phyloP scores from a whole-genome alignment of 805 yeast genomes.

The Pichia kluyveri region DNA sequence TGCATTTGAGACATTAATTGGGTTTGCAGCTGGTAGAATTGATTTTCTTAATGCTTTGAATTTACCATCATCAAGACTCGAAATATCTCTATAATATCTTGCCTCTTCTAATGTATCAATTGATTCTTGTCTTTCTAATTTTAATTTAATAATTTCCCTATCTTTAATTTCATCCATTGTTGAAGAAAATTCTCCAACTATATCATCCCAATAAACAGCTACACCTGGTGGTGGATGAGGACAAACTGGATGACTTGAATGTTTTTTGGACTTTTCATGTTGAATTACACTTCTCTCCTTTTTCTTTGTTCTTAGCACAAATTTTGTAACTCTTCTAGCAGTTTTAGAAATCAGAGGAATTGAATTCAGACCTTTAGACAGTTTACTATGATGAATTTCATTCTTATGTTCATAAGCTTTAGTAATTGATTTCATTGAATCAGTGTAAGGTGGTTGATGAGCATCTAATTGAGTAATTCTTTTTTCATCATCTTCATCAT shows the following conservation, averaged over 20 bases:
- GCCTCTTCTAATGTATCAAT: slow-evolving; percentile 60
- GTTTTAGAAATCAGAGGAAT: background rate
- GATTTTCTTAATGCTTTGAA: slow-evolving; percentile 62
- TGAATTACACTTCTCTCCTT: background rate
- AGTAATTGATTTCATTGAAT: background rate
- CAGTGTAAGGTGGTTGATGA: no score
- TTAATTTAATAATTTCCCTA: slow-evolving; percentile 29
- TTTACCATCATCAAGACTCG: slow-evolving; percentile 58
- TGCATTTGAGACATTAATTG: slow-evolving; percentile 5
- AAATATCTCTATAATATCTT: slow-evolving; percentile 40
- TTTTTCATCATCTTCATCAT: background rate
- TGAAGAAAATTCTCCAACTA: slow-evolving; percentile 3
- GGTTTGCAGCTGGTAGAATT: slow-evolving; percentile 27
- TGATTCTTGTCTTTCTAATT: slow-evolving; percentile 45
- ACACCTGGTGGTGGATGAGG: slow-evolving; percentile 4
- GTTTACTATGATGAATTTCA: background rate
- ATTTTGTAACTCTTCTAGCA: background rate
- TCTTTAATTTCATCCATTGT: slow-evolving; percentile 18
- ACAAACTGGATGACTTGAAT: slow-evolving; percentile 4
- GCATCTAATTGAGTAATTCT: background rate
- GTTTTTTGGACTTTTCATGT: background rate
- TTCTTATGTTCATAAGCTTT: background rate
- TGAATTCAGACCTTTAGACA: background rate
- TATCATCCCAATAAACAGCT: slow-evolving; percentile 6
- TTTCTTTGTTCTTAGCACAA: background rate